Conservation (phyloP, 2,329 filamentous ascomycete genomes). For the Aspergillus chevalieri region DNA sequence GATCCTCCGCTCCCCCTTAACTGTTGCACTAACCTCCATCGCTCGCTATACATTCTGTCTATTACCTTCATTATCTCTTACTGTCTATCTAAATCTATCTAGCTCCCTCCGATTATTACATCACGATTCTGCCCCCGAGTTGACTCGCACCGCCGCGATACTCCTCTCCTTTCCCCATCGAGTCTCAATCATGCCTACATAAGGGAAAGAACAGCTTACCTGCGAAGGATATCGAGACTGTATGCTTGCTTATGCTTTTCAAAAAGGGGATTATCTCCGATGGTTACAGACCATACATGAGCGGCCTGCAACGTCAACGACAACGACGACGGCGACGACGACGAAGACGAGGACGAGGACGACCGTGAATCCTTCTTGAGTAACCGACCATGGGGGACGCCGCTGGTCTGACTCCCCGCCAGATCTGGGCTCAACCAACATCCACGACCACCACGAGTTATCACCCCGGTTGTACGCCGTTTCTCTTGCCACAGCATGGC, state of each 20-base stretch:
- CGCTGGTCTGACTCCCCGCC: constrained; percentile 30
- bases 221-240: no score
- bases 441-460: constrained; percentile 31
- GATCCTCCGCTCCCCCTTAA: no score
- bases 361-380: constrained; percentile 7
- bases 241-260: background rate
- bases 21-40: no score
- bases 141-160: background rate
- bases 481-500: constrained; percentile 55
- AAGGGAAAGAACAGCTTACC: background rate
- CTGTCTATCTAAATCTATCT: constrained; percentile 1
- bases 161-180: background rate
- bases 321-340: background rate
- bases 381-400: constrained; percentile 28
- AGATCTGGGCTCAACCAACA: constrained; percentile 36
- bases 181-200: background rate
- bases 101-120: background rate
- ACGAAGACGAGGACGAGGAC: background rate
- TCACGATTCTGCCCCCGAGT: background rate
- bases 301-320: background rate
- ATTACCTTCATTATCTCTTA: background rate
- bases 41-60: no score
- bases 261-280: constrained; percentile 2
- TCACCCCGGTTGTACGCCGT: constrained; percentile 53
- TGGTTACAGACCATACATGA: constrained; percentile 1